phyloP scores from a whole-genome alignment of 2,329 filamentous ascomycete species.

The Pseudohalonectria lignicola region DNA sequence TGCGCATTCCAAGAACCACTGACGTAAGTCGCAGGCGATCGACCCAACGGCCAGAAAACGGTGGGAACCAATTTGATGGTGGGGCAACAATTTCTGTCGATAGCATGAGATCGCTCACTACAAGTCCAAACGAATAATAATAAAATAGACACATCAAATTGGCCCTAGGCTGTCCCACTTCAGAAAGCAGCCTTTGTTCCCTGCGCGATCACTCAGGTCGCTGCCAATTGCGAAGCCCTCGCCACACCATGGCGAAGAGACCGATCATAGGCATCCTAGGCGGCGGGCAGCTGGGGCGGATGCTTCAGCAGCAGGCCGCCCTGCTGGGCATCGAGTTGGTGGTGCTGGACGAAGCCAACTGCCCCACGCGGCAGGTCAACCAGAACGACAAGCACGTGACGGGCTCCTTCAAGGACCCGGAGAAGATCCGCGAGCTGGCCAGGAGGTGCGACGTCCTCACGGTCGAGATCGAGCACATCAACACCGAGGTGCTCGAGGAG shows the following conservation, averaged over 20 bases:
- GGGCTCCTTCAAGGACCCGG: constrained; percentile 79
- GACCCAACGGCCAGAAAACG: too few relatives aligned
- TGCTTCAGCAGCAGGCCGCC: constrained; percentile 80
- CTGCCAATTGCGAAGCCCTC: too few relatives aligned
- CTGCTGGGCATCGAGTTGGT: constrained; percentile 67
- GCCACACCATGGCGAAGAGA: constrained; percentile 7
- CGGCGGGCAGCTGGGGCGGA: constrained; percentile 74
- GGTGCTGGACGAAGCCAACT: constrained; percentile 64
- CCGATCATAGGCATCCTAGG: constrained; percentile 42
- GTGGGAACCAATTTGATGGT: too few relatives aligned
- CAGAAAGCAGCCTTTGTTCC: too few relatives aligned
- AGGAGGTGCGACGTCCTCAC: constrained; percentile 69
- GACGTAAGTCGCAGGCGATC: too few relatives aligned
- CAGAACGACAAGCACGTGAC: constrained; percentile 58
- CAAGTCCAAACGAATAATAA: too few relatives aligned
- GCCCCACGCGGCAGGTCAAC: constrained; percentile 76
- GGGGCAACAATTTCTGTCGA: too few relatives aligned
- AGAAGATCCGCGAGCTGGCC: constrained; percentile 72
- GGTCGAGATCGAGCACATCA: constrained; percentile 90
- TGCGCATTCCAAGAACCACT: too few relatives aligned
- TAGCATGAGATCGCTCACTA: too few relatives aligned
- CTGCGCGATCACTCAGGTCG: too few relatives aligned
- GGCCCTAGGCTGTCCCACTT: too few relatives aligned
- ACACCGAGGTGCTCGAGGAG: constrained; percentile 82
- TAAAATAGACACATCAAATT: too few relatives aligned